These are phyloP conservation scores for Nannochloris sp. DNA, from an alignment of 139 green algal genomes.

Conservation along the genomic window DNA sequence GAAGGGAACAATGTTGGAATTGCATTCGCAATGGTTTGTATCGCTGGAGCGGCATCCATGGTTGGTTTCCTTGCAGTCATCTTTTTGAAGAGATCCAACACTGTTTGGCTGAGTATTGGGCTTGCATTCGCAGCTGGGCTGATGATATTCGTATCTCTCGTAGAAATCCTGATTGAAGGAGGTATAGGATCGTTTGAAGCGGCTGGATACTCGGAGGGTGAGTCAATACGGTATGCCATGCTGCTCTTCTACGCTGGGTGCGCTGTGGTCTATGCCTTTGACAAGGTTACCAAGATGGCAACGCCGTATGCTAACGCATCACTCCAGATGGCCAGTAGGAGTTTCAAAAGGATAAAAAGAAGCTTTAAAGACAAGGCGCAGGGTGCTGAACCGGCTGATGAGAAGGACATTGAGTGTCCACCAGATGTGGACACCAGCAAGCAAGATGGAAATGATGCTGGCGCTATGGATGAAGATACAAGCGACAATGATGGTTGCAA, in stretches of 20 bases:
- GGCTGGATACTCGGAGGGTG: conserved; percentile 10
- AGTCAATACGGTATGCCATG: conserved; percentile 39
- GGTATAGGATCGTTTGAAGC: conserved; percentile 35
- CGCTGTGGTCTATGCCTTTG: conserved; percentile 29
- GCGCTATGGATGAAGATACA: background rate
- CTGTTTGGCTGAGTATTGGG: conserved; percentile 29
- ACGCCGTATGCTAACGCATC: background rate
- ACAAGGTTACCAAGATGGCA: conserved; percentile 35
- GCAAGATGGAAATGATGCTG: background rate
- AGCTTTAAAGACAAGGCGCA: too few species aligned
- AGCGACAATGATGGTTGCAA: background rate
- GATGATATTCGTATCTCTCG: conserved; percentile 62
- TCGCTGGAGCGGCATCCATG: conserved; percentile 42
- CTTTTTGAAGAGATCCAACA: conserved; percentile 37
- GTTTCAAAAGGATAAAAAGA: background rate
- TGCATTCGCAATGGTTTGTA: conserved; percentile 54
- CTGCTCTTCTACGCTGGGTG: conserved; percentile 59
- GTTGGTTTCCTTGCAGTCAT: conserved; percentile 38
- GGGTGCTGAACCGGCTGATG: too few species aligned
- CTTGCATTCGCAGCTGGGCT: conserved; percentile 53
- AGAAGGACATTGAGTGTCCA: too few species aligned
- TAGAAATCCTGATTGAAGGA: conserved; percentile 51
- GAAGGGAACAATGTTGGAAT: conserved; percentile 37
- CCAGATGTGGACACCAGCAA: background rate
- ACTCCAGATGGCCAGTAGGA: background rate